phyloP scores from a whole-genome alignment of 148 eudicot genomes.

The Camellia granthamiana region DNA sequence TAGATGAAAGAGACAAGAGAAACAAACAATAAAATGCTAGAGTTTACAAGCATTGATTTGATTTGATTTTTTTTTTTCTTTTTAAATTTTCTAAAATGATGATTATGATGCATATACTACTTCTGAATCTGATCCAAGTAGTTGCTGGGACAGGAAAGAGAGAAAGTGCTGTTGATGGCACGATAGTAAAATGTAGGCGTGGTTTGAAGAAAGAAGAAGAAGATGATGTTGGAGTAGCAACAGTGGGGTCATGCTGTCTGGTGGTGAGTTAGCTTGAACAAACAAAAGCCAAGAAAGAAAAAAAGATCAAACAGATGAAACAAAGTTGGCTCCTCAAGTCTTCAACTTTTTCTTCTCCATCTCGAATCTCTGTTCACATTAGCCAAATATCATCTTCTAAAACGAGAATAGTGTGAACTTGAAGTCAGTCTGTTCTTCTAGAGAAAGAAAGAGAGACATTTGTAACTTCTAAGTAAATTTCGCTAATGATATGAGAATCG shows the following conservation, averaged over 20 bases:
- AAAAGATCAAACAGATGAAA: background rate
- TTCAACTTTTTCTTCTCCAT: background rate
- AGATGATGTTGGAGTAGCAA: background rate
- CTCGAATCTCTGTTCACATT: background rate
- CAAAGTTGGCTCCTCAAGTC: background rate
- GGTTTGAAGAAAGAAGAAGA: background rate
- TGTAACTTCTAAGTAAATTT: background rate
- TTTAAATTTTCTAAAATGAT: too few species aligned
- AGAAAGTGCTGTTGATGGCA: background rate
- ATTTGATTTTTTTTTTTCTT: too few species aligned
- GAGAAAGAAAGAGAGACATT: background rate
- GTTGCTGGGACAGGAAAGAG: background rate
- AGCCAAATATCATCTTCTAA: too few species aligned
- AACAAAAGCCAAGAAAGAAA: background rate
- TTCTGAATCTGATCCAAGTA: too few species aligned
- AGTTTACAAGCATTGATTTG: too few species aligned
- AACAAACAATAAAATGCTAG: too few species aligned
- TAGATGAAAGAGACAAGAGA: too few species aligned
- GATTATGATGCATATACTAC: too few species aligned
- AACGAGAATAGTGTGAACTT: background rate
- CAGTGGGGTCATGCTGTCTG: background rate
- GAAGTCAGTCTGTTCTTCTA: background rate
- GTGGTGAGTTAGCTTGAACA: background rate
- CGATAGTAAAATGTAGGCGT: background rate
- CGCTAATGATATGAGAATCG: background rate